A percentile compares a stretch with the other conserved stretches of the same genome.
phyloP scores from a whole-genome alignment of 768 basidiomycete species.

The Lactarius trivialis region DNA sequence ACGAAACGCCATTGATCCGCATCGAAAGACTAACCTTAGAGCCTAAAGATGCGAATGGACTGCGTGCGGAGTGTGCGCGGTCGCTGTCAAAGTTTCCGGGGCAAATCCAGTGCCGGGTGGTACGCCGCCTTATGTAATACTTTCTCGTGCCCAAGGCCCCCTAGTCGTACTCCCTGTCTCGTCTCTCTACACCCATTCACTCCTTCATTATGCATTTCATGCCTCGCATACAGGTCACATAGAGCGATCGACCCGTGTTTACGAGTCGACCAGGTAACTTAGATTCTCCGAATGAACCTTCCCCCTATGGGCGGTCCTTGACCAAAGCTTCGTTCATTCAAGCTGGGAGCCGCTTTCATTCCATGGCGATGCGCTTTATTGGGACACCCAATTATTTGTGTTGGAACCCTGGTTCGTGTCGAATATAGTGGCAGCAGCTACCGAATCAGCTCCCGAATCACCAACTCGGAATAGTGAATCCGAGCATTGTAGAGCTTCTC shows the following conservation, averaged over 20 bases:
- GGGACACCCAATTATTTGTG: neutral
- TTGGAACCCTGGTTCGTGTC: neutral
- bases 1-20: neutral
- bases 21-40: neutral
- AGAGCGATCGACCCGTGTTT: neutral
- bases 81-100: neutral
- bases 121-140: neutral
- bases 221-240: neutral
- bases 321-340: constrained; percentile 1
- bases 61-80: neutral
- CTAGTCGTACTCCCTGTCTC: neutral
- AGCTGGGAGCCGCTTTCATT: neutral
- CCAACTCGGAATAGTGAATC: neutral
- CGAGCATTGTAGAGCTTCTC: neutral
- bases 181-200: neutral
- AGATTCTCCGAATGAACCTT: neutral
- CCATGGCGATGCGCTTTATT: neutral
- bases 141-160: neutral
- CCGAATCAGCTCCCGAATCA: too few species aligned
- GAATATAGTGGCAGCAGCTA: neutral
- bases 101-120: neutral
- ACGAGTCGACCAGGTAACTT: neutral
- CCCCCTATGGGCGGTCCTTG: neutral
- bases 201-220: too few species aligned
- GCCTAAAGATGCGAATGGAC: neutral